phyloP scores from a whole-genome alignment of 139 green algal species.

The Chlamydomonas applanata region DNA sequence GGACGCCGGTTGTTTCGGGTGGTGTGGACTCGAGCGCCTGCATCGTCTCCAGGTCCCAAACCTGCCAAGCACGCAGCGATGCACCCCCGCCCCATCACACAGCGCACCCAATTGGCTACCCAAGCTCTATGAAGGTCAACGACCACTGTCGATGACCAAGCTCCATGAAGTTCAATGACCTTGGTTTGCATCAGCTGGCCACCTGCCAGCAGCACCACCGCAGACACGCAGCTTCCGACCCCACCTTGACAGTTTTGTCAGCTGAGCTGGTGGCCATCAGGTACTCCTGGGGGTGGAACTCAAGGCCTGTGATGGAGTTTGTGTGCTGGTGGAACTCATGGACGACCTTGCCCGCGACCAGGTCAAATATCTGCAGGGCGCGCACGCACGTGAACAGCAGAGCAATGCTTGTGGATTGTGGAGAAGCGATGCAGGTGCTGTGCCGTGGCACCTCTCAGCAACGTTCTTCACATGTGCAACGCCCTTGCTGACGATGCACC shows the following conservation, averaged over 20 bases:
- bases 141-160: too few species aligned
- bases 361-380: conserved; percentile 71
- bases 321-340: conserved; percentile 60
- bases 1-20: conserved; percentile 59
- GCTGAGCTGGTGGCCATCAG: conserved; percentile 67
- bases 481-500: too few species aligned
- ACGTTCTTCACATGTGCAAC: not conserved
- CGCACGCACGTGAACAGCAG: too few species aligned
- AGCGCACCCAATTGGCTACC: too few species aligned
- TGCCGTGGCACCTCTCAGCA: too few species aligned
- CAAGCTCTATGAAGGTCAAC: too few species aligned
- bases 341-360: conserved; percentile 63
- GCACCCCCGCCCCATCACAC: too few species aligned
- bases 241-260: conserved; percentile 67
- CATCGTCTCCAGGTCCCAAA: conserved; percentile 85
- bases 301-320: conserved; percentile 60
- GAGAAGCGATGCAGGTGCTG: too few species aligned
- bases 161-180: too few species aligned
- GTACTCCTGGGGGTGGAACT: conserved; percentile 84
- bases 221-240: too few species aligned
- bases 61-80: conserved; percentile 16
- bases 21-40: conserved; percentile 52
- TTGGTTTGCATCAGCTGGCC: not conserved
- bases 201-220: too few species aligned
- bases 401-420: too few species aligned